These are phyloP conservation scores for Chrysoporthe puriensis DNA, from an alignment of 2,329 filamentous ascomycete species.

Conservation along the genomic window DNA sequence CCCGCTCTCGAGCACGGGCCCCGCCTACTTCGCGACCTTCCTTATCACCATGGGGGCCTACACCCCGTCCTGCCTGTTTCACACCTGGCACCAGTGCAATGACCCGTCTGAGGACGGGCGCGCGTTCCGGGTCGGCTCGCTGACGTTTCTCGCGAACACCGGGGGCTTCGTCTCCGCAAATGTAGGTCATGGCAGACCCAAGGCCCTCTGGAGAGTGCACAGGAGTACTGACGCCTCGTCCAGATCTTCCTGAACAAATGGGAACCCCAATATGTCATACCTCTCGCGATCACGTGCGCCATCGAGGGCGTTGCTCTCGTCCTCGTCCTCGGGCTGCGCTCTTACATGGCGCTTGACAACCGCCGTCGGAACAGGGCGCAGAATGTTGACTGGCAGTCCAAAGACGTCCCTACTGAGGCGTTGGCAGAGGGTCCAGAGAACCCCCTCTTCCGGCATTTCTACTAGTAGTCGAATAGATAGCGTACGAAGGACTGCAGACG, in stretches of 20 bases:
- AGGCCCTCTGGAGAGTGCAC: background rate
- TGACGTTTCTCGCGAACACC: constrained; percentile 1
- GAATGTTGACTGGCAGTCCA: constrained; percentile 8
- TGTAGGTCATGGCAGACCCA: background rate
- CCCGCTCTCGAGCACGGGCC: background rate
- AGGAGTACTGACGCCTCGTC: background rate
- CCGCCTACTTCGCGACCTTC: constrained; percentile 16
- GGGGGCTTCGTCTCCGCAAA: constrained; percentile 3
- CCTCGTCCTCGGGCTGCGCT: constrained; percentile 5
- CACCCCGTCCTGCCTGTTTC: constrained; percentile 13
- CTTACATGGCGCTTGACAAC: constrained; percentile 4
- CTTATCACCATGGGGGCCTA: constrained; percentile 8
- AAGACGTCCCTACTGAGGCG: constrained; percentile 8
- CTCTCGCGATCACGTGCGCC: constrained; percentile 7
- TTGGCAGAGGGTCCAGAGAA: background rate
- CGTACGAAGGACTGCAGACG: too few species aligned
- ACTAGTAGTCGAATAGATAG: background rate
- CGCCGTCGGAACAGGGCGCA: constrained; percentile 6
- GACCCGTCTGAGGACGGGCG: constrained; percentile 11
- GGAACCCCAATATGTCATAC: constrained; percentile 10
- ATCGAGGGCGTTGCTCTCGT: constrained; percentile 6
- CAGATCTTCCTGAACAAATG: constrained; percentile 8
- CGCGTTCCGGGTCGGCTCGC: background rate
- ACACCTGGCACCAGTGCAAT: constrained; percentile 17
- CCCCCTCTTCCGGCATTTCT: constrained; percentile 4